Base-by-base conservation (phyloP, 345 rosid species). In the Salix exigua region DNA sequence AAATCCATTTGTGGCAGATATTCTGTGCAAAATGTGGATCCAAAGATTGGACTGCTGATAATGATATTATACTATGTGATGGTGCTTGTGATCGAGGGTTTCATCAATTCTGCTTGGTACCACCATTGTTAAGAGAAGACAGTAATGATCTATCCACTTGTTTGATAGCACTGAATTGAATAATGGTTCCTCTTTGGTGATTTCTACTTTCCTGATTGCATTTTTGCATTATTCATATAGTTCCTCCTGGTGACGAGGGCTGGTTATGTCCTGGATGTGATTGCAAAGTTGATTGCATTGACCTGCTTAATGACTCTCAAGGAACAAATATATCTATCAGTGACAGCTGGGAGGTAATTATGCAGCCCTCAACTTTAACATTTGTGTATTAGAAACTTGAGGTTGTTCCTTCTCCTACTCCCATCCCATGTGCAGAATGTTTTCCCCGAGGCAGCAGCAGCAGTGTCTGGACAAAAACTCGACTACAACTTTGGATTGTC, bases 21-120 rank as follows among this genome's bases (percentile, higher is more conserved):
- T 94, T 91, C 84, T 96, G 99, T 84, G 94, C 98, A 73, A 96
- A 91, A 87, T 96, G 99, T 87, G 89, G 92, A 70, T 91, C 98
- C 68, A 87, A 94, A 85, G 99, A 96, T 73, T 77, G 90, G 83
- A 76, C 93, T 80, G 50, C 76, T 75, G 87, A 91, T 76, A 92
- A 96, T 78, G 99, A 96, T 87, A 94, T 96, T 80, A 88, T 96
- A 82, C 97, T 96, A 69, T 94, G 99, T 37, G 99, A 96, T 76
- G 99, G 99, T 64, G 86, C 87, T 76, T 96, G 99, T 72, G 97
- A 94, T 75, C 90, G 99, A 30, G 98, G 95, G 64, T 96, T 92
- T 82, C 99, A 96, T 78, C 99, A 96, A 70, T 85, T 79, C 81
- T 96, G 99, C 84, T 82, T 96, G 87, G 86, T 87, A 66, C 97